Percentiles rank a stretch among this genome's conserved stretches.
phyloP scores from a whole-genome alignment of 1,139 yeast species.

The Debaryomyces singareniensis region DNA sequence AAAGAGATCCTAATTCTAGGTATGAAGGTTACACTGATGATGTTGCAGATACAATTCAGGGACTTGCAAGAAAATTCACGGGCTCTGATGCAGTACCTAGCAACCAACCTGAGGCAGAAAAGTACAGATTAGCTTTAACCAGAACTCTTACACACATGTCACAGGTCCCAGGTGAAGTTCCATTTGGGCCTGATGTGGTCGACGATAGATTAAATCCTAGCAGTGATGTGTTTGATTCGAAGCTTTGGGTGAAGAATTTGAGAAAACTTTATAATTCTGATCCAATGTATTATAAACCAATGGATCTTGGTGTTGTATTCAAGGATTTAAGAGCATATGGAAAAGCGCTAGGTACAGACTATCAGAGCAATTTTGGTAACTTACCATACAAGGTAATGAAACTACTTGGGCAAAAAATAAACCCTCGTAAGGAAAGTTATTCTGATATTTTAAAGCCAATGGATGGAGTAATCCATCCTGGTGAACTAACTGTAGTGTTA shows the following conservation, averaged over 20 bases:
- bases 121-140: background rate
- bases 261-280: conserved; percentile 13
- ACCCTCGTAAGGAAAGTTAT: conserved; percentile 8
- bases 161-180: conserved; percentile 3
- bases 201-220: conserved; percentile 14
- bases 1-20: no score
- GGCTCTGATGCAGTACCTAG: conserved; percentile 12
- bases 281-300: conserved; percentile 15
- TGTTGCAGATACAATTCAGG: conserved; percentile 19
- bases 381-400: conserved; percentile 8
- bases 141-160: conserved; percentile 4
- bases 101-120: conserved; percentile 30
- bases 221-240: conserved; percentile 12
- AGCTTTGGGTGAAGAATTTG: conserved; percentile 21
- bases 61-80: conserved; percentile 26
- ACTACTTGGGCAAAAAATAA: conserved; percentile 1
- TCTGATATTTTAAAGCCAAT: conserved; percentile 59
- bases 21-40: conserved; percentile 22
- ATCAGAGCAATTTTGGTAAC: conserved; percentile 9
- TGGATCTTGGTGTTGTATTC: conserved; percentile 14
- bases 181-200: conserved; percentile 1
- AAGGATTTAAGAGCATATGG: conserved; percentile 14
- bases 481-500: conserved; percentile 68
- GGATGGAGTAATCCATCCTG: conserved; percentile 64
- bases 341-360: conserved; percentile 12